phyloP scores from a whole-genome alignment of 176 grass and related monocot genomes.

The Carex parvula region DNA sequence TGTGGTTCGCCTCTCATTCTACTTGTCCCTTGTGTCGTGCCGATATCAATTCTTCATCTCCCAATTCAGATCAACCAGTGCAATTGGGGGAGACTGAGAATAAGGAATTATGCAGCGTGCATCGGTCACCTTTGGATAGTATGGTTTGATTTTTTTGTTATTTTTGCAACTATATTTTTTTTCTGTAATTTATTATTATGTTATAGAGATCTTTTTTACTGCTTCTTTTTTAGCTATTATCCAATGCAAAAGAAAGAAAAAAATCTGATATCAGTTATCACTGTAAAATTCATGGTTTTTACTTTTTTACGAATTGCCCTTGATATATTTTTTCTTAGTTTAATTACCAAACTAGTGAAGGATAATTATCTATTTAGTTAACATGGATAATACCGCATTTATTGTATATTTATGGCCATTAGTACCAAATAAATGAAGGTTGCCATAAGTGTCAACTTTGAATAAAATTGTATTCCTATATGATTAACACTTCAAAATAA shows the following conservation, averaged over 20 bases:
- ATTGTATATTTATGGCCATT: too few species aligned
- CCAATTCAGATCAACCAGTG: background rate
- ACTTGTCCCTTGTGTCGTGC: slow-evolving; percentile 14
- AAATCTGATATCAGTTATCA: too few species aligned
- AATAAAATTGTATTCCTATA: too few species aligned
- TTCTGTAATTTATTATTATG: background rate
- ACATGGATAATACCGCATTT: too few species aligned
- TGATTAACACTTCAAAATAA: too few species aligned
- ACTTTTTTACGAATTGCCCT: too few species aligned
- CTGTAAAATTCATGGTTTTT: too few species aligned
- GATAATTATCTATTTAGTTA: too few species aligned
- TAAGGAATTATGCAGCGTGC: background rate
- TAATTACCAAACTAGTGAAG: too few species aligned
- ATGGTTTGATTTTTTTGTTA: background rate
- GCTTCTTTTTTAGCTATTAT: background rate
- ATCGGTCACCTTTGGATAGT: background rate
- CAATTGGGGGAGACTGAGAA: background rate
- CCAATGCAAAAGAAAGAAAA: background rate
- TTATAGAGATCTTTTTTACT: background rate
- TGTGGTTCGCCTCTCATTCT: slow-evolving; percentile 14
- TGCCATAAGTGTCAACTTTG: too few species aligned
- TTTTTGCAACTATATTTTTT: background rate
- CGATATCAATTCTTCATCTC: background rate
- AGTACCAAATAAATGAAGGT: too few species aligned
- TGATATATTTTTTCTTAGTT: too few species aligned